Percentiles rank a stretch among this genome's conserved stretches.
Evolutionary conservation across 441 rosid genomes (phyloP).

Genomic region (Pelargonium hybrid): DNA sequence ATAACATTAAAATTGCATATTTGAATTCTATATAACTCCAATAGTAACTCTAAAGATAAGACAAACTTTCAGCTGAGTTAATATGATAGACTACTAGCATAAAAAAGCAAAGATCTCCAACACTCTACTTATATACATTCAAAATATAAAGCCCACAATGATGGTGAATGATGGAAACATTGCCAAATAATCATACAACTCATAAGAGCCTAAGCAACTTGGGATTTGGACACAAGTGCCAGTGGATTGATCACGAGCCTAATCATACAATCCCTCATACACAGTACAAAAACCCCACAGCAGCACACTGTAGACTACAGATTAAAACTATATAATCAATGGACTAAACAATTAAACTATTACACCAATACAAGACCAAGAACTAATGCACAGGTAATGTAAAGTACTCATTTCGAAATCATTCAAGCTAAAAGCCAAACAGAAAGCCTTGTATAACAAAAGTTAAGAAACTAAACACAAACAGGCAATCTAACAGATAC

Average conservation of each 20-base stretch:
- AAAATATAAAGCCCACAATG: not conserved
- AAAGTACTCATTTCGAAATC: not conserved
- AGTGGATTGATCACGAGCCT: too few species aligned
- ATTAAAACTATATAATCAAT: too few species aligned
- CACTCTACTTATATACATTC: not conserved
- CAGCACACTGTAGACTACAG: too few species aligned
- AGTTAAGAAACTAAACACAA: not conserved
- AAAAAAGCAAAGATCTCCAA: not conserved
- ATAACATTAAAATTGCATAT: not conserved
- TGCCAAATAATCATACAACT: not conserved
- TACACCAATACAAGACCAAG: not conserved
- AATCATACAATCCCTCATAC: too few species aligned
- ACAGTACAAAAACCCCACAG: too few species aligned
- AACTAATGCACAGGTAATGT: not conserved
- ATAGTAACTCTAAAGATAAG: not conserved
- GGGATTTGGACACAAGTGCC: not conserved
- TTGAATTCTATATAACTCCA: not conserved
- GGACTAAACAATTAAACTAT: not conserved
- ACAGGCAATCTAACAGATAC: not conserved
- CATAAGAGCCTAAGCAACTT: not conserved
- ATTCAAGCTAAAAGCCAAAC: not conserved
- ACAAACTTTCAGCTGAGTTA: not conserved
- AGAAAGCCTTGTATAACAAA: not conserved
- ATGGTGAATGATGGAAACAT: not conserved
- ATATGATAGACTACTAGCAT: not conserved